These are phyloP conservation scores for Oxytropis ochrocephala DNA, from an alignment of 306 rosid genomes.

Conservation along the genomic window DNA sequence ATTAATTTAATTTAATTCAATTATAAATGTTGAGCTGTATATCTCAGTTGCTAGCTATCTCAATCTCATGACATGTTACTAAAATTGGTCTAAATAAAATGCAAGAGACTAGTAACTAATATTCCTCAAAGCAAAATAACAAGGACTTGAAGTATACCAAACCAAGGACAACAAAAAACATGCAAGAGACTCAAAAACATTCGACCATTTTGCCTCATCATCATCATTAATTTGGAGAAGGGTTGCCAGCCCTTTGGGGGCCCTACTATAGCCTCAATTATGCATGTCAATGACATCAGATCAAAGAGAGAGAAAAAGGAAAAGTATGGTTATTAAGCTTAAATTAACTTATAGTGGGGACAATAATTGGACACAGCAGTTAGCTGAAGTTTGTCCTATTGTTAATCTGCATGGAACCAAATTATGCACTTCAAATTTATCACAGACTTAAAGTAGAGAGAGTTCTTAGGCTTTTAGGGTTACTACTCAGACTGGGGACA, in stretches of 20 bases:
- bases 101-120: too few relatives aligned
- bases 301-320: not conserved
- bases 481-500: slow-evolving; percentile 29
- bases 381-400: slow-evolving; percentile 25
- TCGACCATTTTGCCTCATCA: not conserved
- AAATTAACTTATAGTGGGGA: slow-evolving; percentile 27
- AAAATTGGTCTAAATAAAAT: too few relatives aligned
- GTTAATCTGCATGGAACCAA: slow-evolving; percentile 26
- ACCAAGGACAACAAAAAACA: not conserved
- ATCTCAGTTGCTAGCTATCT: too few relatives aligned
- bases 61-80: too few relatives aligned
- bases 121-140: too few relatives aligned
- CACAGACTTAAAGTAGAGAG: slow-evolving; percentile 25
- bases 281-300: slow-evolving; percentile 19
- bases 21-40: too few relatives aligned
- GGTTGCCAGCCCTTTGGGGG: slow-evolving; percentile 11
- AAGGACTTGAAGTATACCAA: too few relatives aligned
- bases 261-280: slow-evolving; percentile 23
- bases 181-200: slow-evolving; percentile 4
- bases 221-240: slow-evolving; percentile 18
- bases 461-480: slow-evolving; percentile 34
- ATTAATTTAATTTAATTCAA: too few relatives aligned
- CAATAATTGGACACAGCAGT: slow-evolving; percentile 18
- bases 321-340: not conserved
- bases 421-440: slow-evolving; percentile 11